phyloP scores from a whole-genome alignment of 352 stramenopile genomes.

The Globisporangium sylvaticum region DNA sequence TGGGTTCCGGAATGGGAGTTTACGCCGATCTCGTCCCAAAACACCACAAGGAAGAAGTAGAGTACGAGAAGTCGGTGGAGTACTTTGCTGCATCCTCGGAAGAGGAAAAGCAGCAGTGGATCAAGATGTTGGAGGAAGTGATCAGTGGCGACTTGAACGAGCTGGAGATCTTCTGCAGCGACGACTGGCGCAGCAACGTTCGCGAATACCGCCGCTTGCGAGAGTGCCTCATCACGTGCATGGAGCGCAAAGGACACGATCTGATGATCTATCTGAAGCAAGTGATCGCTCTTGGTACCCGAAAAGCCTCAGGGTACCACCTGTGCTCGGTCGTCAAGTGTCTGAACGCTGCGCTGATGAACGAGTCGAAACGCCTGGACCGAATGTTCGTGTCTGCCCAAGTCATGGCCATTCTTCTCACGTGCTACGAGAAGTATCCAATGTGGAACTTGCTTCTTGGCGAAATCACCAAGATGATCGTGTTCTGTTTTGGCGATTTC shows the following conservation, averaged over 20 bases:
- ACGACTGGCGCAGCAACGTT: constrained; percentile 88
- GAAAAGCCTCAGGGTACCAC: constrained; percentile 64
- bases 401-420: constrained; percentile 62
- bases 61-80: constrained; percentile 48
- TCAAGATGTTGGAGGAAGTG: constrained; percentile 61
- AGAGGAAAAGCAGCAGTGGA: constrained; percentile 67
- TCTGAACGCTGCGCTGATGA: constrained; percentile 64
- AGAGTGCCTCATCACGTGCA: constrained; percentile 75
- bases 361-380: constrained; percentile 80
- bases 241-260: constrained; percentile 79
- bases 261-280: constrained; percentile 82
- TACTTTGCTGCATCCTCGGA: constrained; percentile 70
- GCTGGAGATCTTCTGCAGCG: constrained; percentile 85
- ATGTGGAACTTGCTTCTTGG: constrained; percentile 72
- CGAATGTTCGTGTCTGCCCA: constrained; percentile 78
- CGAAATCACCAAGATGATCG: constrained; percentile 83
- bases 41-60: constrained; percentile 26
- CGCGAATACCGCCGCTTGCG: constrained; percentile 74
- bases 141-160: constrained; percentile 80
- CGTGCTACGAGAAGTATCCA: constrained; percentile 80
- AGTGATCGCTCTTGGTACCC: constrained; percentile 60
- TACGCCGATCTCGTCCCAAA: constrained; percentile 12
- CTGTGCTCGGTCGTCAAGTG: constrained; percentile 75
- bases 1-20: constrained; percentile 9
- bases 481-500: constrained; percentile 83